Evolutionary conservation across 306 rosid genomes (phyloP).

Genomic region (Lathyrus oleraceus): DNA sequence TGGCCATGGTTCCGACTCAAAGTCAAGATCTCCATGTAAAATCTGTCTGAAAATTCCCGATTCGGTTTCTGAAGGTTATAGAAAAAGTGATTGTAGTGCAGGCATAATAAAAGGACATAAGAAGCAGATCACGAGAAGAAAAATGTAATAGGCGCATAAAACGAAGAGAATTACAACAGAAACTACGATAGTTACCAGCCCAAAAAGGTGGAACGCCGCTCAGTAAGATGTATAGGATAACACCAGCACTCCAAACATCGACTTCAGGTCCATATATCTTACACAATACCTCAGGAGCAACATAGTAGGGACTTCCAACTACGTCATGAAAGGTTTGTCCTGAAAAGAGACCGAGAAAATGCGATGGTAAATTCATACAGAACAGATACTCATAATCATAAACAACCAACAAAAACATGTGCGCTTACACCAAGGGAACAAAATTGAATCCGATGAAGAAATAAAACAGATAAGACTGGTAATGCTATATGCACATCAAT

Average conservation of each 20-base stretch:
- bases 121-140: constrained; percentile 14
- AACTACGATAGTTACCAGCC: constrained; percentile 64
- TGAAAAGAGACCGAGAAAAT: constrained; percentile 38
- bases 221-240: constrained; percentile 79
- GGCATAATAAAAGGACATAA: constrained; percentile 12
- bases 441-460: neutral
- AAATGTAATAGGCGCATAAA: constrained; percentile 5
- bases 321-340: constrained; percentile 73
- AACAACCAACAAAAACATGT: neutral
- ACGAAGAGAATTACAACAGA: constrained; percentile 20
- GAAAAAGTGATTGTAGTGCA: constrained; percentile 28
- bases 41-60: constrained; percentile 86
- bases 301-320: constrained; percentile 89
- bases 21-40: constrained; percentile 69
- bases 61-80: constrained; percentile 64
- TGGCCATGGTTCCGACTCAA: constrained; percentile 86
- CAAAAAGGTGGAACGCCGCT: constrained; percentile 96
- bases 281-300: constrained; percentile 84
- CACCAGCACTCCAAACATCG: constrained; percentile 98
- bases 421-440: neutral
- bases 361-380: neutral
- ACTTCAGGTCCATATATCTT: constrained; percentile 80
- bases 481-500: neutral
- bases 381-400: neutral
- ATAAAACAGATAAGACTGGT: neutral